These are phyloP conservation scores for Pseudotulostoma volvatum DNA, from an alignment of 495 filamentous ascomycete genomes.

Conservation along the genomic window DNA sequence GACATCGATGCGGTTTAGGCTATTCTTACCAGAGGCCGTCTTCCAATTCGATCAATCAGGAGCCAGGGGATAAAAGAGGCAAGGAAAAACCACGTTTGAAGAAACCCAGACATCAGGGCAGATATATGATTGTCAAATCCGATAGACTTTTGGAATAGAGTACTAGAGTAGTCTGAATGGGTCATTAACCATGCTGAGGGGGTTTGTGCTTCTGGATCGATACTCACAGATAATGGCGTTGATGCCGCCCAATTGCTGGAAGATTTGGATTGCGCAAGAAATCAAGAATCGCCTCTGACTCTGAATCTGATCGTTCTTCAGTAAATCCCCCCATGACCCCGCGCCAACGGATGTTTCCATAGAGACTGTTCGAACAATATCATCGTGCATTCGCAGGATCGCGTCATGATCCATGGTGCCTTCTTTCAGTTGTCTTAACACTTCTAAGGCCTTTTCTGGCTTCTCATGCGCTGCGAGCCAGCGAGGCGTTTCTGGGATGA, in stretches of 20 bases:
- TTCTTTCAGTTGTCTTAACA: slow-evolving; percentile 17
- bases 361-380: slow-evolving; percentile 10
- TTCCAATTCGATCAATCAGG: slow-evolving; percentile 14
- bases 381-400: slow-evolving; percentile 7
- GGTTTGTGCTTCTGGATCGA: not conserved
- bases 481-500: slow-evolving; percentile 26
- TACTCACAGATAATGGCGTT: slow-evolving; percentile 12
- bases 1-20: not conserved
- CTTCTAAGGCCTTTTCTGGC: slow-evolving; percentile 19
- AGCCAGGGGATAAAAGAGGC: slow-evolving; percentile 13
- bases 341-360: slow-evolving; percentile 11
- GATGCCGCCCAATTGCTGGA: slow-evolving; percentile 22
- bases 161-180: slow-evolving; percentile 8
- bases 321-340: slow-evolving; percentile 14
- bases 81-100: slow-evolving; percentile 15
- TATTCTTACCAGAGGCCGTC: slow-evolving; percentile 5
- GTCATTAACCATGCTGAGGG: not conserved
- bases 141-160: slow-evolving; percentile 8
- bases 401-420: slow-evolving; percentile 8
- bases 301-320: slow-evolving; percentile 13
- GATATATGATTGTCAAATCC: slow-evolving; percentile 10
- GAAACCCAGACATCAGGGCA: slow-evolving; percentile 13
- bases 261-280: slow-evolving; percentile 14
- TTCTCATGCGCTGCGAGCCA: slow-evolving; percentile 27
- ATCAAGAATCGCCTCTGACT: slow-evolving; percentile 12